These are phyloP conservation scores for Teratosphaeria gauchensis DNA, from an alignment of 2,329 filamentous ascomycete species.

Conservation along the genomic window DNA sequence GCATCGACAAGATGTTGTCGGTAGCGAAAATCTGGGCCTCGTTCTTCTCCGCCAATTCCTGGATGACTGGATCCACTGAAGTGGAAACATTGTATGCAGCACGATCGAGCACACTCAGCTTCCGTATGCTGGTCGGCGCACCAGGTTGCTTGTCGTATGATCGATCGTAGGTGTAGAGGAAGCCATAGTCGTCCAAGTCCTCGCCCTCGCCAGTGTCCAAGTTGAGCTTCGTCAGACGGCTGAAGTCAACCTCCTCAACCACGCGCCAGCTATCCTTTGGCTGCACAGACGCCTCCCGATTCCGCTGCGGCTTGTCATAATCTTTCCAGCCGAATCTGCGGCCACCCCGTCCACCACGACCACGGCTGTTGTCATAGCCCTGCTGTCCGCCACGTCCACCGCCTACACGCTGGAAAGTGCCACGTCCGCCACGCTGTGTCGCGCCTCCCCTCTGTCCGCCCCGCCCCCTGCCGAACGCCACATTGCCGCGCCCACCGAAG, in stretches of 20 bases:
- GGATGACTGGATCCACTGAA: slow-evolving; percentile 89
- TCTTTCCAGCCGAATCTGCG: slow-evolving; percentile 97
- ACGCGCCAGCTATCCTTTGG: slow-evolving; percentile 93
- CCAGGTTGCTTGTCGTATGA: slow-evolving; percentile 88
- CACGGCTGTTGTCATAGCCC: slow-evolving; percentile 62
- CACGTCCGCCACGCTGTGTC: slow-evolving; percentile 61
- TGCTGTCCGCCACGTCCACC: slow-evolving; percentile 57
- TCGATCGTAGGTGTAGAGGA: slow-evolving; percentile 97
- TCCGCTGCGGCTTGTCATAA: slow-evolving; percentile 94
- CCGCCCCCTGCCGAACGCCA: slow-evolving; percentile 65
- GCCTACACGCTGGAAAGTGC: slow-evolving; percentile 63
- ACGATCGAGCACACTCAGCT: slow-evolving; percentile 79
- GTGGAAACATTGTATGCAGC: slow-evolving; percentile 98
- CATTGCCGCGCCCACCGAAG: slow-evolving; percentile 76
- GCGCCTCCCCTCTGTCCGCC: slow-evolving; percentile 61
- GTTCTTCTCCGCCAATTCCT: slow-evolving; percentile 90
- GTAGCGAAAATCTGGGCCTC: slow-evolving; percentile 96
- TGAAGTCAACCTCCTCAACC: slow-evolving; percentile 97
- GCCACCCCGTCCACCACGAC: slow-evolving; percentile 61
- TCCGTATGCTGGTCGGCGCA: slow-evolving; percentile 72
- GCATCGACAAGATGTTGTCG: slow-evolving; percentile 94
- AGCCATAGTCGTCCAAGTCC: slow-evolving; percentile 89
- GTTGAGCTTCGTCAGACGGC: slow-evolving; percentile 88
- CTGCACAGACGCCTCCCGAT: slow-evolving; percentile 90
- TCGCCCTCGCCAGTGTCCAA: slow-evolving; percentile 90